Base-by-base conservation (phyloP, 805 yeast species). In the Nakazawaea wickerhamii region DNA sequence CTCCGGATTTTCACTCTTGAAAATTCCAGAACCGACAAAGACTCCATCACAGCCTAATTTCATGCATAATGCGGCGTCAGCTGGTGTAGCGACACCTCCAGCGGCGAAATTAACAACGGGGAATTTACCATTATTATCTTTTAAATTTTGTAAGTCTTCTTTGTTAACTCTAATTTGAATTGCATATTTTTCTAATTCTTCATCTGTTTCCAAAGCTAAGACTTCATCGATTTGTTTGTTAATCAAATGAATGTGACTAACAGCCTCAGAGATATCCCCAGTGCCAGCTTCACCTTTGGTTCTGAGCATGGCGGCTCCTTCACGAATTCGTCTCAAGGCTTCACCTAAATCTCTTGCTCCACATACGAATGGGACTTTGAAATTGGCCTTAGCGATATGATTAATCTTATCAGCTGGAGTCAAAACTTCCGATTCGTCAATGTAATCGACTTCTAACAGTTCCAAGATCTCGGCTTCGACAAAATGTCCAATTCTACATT, bases 241-340 rank as follows among this genome's bases (percentile, higher is more conserved):
- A 59, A 85, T 80, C 50, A 72, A 67, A 43, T 77, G 70, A 50
- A 85, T 80, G 60, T 84, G 95, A 55, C 71, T 75, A 45, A 84
- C 87, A 11, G 93, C 93, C 61, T 84, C 91, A 32, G 86, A 77
- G 41, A 84, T 79, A 61, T 84, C 93, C 43, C 95, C 95, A 30
- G 95, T 85, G 35, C 95, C 95, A 27, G 95, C 93, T 60, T 84
- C 95, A 51, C 95, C 95, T 64, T 84, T 84, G 50, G 93, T 81
- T 60, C 93, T 73, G 58, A 84, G 75, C 91, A 84, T 83, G 25
- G 91, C 90, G 28, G 93, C 91, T 51, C 93, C 93, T 63, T 84
- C 95, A 52, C 71, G 65, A 55, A 85, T 71, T 57, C 95, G 73
- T 60, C 93, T 75, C 50, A 84, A 70, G 2, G 91, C 90, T 62